Base-by-base conservation (phyloP, 306 rosid genomes). In the Castanospermum australe region DNA sequence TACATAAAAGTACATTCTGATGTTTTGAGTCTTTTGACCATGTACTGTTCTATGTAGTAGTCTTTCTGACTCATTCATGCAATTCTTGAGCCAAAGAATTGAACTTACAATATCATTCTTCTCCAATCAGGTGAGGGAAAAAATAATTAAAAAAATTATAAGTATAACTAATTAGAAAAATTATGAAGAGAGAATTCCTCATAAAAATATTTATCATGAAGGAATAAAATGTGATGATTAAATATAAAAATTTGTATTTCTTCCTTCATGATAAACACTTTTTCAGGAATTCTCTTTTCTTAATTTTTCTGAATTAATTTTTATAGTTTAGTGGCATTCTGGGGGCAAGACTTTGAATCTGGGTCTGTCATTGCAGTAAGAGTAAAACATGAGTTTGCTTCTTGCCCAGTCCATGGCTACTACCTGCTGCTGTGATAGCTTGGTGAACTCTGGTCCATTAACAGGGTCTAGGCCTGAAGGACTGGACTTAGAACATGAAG, bases 381-480 rank as follows among this genome's bases (percentile, higher is more conserved):
- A 95, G 85, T 95, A 95, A 73, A 95, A 91, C 99, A 95, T 88
- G 51, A 92, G 96, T 83, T 95, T 95, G 13, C 89, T 87, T 87
- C 99, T 95, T 12, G 97, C 98, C 99, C 99, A 95, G 68, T 88
- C 94, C 94, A 92, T 83, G 32, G 98, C 98, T 55, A 36, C 47
- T 8, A 75, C 61, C 65, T 95, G 99, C 64, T 90, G 88, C 48
- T 82, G 82, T 75, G 97, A 86, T 5, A 95, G 88, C 87, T 86
- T 86, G 14, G 81, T 79, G 48, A 92, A 91, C 72, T 92, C 90
- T 36, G 91, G 85, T 71, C 98, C 97, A 72, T 91, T 91, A 54
- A 87, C 79, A 0, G 98, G 97, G 85, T 95, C 99, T 33, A 44
- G 18, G 57, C 82, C 80, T 8, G 94, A 87, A 81, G 84, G 67